phyloP scores from a whole-genome alignment of 1,284 basidiomycete species.

The Ceraceosorus guamensis region DNA sequence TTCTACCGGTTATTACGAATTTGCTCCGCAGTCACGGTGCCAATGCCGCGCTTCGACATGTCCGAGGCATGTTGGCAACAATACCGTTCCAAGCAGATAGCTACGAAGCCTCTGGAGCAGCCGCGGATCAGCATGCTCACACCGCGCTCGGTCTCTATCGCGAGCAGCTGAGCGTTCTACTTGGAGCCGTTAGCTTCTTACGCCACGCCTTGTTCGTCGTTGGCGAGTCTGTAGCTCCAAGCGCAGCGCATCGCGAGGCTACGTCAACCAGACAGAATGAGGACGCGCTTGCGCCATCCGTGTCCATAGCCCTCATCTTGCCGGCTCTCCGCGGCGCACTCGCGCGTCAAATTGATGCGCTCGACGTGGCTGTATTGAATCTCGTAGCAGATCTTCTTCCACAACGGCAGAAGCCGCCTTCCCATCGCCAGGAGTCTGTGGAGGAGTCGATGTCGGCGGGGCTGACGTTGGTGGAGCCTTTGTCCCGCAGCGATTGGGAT shows the following conservation, averaged over 20 bases:
- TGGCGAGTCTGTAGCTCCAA: slow-evolving; percentile 20
- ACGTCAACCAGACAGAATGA: slow-evolving; percentile 16
- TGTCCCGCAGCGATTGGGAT: slow-evolving; percentile 34
- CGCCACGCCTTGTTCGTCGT: slow-evolving; percentile 26
- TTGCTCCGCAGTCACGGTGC: slow-evolving; percentile 43
- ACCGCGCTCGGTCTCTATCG: too few relatives aligned
- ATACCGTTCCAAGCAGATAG: too few relatives aligned
- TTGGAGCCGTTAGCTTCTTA: slow-evolving; percentile 41
- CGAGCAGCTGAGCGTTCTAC: too few relatives aligned
- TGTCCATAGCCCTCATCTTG: slow-evolving; percentile 33
- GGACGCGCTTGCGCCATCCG: slow-evolving; percentile 25
- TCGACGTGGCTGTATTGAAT: slow-evolving; percentile 36
- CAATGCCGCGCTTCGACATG: slow-evolving; percentile 33
- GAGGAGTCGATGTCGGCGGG: too few relatives aligned
- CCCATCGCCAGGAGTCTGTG: too few relatives aligned
- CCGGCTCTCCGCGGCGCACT: slow-evolving; percentile 37
- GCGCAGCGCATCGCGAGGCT: neutral
- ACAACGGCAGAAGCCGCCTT: neutral
- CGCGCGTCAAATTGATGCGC: slow-evolving; percentile 29
- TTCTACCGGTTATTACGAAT: slow-evolving; percentile 27
- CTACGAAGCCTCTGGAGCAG: neutral
- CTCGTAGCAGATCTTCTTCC: slow-evolving; percentile 36
- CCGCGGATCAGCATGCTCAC: too few relatives aligned
- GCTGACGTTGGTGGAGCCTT: slow-evolving; percentile 10
- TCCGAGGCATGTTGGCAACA: slow-evolving; percentile 24